Evolutionary conservation across 176 grass and related monocot species (phyloP), one percentile per base, ranked within the genome.

Genomic region (Chloris gayana): DNA sequence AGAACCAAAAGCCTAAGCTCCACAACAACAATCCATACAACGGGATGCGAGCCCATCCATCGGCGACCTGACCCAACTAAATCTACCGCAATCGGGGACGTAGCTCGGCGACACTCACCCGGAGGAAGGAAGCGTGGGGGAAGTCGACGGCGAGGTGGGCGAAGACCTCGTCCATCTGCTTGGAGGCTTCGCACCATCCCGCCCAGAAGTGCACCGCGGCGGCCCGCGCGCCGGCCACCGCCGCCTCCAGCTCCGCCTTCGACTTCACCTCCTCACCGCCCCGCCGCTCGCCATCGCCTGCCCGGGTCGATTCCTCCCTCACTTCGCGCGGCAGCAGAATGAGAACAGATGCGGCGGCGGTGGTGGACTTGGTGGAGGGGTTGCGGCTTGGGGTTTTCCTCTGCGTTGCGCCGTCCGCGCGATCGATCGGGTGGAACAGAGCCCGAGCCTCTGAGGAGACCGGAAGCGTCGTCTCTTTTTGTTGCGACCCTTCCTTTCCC

Each of bases 161-260:
- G 87, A 95, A 95, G 78, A 99, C 89, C 90, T 95, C 90, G 64
- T 99, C 93, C 96, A 99, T 99, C 90, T 95, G 96, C 84, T 99
- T 99, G 75, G 96, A 99, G 47, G 93, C 92, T 72, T 91, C 96
- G 86, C 96, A 99, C 96, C 96, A 99, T 7, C 75, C 58, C 12
- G 96, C 93, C 96, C 96, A 99, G 87, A 99, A 99, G 72, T 99
- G 93, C 71, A 99, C 81, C 32, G 87, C 75, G 22, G 94, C 90
- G 11, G 88, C 76, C 21, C 74, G 64, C 29, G 65, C 84, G 18
- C 90, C 87, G 30, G 46, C 80, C 21, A 90, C 75, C 64, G 84
- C 93, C 24, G 91, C 88, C 25, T 99, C 90, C 57, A 99, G 86
- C 82, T 99, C 93, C 50, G 84, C 77, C 82, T 72, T 86, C 37